Base-by-base conservation (phyloP, 495 filamentous ascomycete genomes). In the Aspergillus bridgeri region DNA sequence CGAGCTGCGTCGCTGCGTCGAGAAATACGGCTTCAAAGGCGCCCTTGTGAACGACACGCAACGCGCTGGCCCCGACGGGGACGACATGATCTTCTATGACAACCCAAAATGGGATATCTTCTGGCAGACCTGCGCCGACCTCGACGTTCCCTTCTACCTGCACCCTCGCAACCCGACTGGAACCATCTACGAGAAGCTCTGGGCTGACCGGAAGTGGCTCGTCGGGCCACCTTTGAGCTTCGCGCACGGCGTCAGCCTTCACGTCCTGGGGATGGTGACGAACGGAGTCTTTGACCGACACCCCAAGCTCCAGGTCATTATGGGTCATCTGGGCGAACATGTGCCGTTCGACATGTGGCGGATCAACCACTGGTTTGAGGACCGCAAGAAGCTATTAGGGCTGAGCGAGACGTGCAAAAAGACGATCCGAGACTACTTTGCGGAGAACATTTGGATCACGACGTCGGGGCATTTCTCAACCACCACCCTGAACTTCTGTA, bases 271-370 rank as follows among this genome's bases (percentile, higher is more conserved):
- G 0, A 78, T 82, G 69, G 73, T 82, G 6, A 80, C 77, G 0
- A 78, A 77, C 59, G 81, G 81, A 5, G 78, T 82, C 11, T 75
- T 78, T 50, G 79, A 77, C 59, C 71, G 77, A 3, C 66, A 73
- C 51, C 80, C 85, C 0, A 74, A 74, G 22, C 66, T 88, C 33
- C 84, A 88, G 62, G 70, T 88, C 25, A 79, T 88, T 52, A 67
- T 88, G n/a, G 85, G 85, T 3, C 86, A 89, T 64, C 73, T 86
- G 62, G 86, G 86, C 7, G 85, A 89, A 68, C 76, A 81, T 56
- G 69, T 88, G 18, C 85, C 85, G 0, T 87, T 85, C 59, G 83
- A 86, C 66, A 70, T 89, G 57, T 82, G 81, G 67, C 77, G 86
- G 11, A 82, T 84, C 43, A 69, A 79, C 48, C 83, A 86, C 67